Conservation (phyloP, 140 eudicot genomes). For the Flaveria floridana region DNA sequence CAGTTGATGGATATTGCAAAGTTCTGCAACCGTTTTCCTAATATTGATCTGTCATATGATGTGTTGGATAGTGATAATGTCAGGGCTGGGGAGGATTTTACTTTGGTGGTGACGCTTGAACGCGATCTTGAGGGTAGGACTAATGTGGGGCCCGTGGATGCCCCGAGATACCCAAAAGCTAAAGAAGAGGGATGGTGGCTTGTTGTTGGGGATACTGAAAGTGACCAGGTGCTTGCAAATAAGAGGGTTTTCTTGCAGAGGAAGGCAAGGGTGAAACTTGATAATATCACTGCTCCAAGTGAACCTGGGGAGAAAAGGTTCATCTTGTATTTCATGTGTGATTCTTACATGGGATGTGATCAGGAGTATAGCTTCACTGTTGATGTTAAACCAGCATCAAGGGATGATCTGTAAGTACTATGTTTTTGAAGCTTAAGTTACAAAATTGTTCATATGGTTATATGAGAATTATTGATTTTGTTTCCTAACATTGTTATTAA, state of each 20-base stretch:
- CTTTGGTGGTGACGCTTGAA: constrained; percentile 59
- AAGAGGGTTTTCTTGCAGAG: constrained; percentile 64
- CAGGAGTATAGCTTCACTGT: constrained; percentile 38
- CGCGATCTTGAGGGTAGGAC: constrained; percentile 69
- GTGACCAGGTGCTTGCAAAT: constrained; percentile 65
- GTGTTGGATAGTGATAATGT: constrained; percentile 46
- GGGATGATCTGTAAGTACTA: neutral
- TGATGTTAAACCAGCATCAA: constrained; percentile 51
- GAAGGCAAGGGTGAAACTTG: constrained; percentile 60
- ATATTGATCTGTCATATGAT: constrained; percentile 65
- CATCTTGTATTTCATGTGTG: constrained; percentile 70
- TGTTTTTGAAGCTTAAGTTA: neutral
- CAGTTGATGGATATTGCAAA: constrained; percentile 68
- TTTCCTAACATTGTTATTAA: neutral
- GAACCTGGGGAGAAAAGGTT: constrained; percentile 57
- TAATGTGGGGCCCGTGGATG: constrained; percentile 72
- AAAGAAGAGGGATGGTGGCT: constrained; percentile 96
- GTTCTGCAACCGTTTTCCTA: constrained; percentile 73
- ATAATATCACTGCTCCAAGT: constrained; percentile 52
- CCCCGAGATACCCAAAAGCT: constrained; percentile 64
- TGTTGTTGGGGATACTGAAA: constrained; percentile 73
- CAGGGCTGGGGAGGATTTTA: constrained; percentile 55
- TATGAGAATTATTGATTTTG: too few species aligned
- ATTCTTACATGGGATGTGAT: constrained; percentile 75
- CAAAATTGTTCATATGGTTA: constrained; percentile 9